These are phyloP conservation scores for Microglena sp. DNA, from an alignment of 139 green algal species.

Conservation along the genomic window DNA sequence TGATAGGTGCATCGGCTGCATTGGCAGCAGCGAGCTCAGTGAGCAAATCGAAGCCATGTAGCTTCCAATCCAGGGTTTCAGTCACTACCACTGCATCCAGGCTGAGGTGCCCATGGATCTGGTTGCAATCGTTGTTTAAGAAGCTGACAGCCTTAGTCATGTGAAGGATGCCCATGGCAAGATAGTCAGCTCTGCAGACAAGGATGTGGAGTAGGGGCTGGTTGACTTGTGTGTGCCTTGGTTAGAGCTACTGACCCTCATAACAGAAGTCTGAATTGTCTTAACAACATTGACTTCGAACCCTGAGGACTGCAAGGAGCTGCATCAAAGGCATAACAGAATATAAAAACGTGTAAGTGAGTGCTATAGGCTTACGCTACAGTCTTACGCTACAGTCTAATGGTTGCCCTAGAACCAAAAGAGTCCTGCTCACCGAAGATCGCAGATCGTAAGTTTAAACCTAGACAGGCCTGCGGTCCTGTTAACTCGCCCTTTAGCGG, in stretches of 20 bases:
- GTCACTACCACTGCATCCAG: conserved; percentile 80
- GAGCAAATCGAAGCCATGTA: conserved; percentile 85
- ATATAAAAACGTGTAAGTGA: no score
- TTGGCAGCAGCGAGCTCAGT: conserved; percentile 57
- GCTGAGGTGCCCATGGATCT: conserved; percentile 90
- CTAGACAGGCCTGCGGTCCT: no score
- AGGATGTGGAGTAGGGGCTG: no score
- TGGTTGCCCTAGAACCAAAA: no score
- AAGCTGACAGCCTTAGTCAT: conserved; percentile 87
- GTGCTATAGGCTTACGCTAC: no score
- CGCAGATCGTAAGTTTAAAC: no score
- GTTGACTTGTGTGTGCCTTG: background rate
- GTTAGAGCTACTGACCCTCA: background rate
- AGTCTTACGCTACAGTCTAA: no score
- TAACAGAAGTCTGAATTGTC: background rate
- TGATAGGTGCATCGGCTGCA: background rate
- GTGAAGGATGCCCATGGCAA: conserved; percentile 79
- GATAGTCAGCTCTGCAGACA: conserved; percentile 72
- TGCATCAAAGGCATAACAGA: no score
- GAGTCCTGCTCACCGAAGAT: no score
- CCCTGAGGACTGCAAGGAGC: no score
- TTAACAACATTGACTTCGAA: no score
- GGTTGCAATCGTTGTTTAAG: conserved; percentile 89
- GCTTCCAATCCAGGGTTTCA: conserved; percentile 86
- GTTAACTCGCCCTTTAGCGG: no score